phyloP scores from a whole-genome alignment of 2,329 filamentous ascomycete genomes.

The Thielaviopsis populi region DNA sequence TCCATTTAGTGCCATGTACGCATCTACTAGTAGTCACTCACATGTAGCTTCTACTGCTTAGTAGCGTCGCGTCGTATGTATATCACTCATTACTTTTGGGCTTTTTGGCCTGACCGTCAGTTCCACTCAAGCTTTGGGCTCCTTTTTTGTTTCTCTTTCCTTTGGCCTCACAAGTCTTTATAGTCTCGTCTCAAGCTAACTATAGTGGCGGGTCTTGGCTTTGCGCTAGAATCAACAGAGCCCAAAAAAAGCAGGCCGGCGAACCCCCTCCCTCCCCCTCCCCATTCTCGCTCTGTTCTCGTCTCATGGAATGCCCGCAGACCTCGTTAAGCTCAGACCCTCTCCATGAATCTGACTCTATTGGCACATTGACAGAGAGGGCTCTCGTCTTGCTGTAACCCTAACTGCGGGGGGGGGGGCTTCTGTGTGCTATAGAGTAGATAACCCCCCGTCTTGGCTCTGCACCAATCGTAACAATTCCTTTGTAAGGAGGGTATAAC shows the following conservation, averaged over 20 bases:
- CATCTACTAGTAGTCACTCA: not conserved
- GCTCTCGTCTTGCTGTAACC: not conserved
- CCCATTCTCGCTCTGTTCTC: not conserved
- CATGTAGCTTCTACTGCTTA: not conserved
- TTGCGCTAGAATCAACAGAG: not conserved
- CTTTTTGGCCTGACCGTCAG: not conserved
- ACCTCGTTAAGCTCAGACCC: not conserved
- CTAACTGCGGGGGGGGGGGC: not conserved
- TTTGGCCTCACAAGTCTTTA: not conserved
- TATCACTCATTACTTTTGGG: slow-evolving; percentile 1
- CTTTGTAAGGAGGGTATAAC: not conserved
- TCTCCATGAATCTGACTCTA: not conserved
- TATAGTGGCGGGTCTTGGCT: slow-evolving; percentile 5
- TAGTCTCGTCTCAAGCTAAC: not conserved
- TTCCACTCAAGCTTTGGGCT: not conserved
- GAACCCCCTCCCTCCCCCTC: too few relatives aligned
- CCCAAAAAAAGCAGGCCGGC: not conserved
- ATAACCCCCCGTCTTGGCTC: not conserved
- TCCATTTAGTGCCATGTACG: not conserved
- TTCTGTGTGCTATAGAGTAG: not conserved
- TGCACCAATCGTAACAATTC: not conserved
- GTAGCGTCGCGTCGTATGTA: not conserved
- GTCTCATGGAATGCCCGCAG: not conserved
- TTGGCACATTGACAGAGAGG: not conserved
- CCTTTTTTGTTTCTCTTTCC: not conserved